Evolutionary conservation across 108 stramenopile genomes (phyloP).

Genomic region (Cyclotella choctawhatcheeana): DNA sequence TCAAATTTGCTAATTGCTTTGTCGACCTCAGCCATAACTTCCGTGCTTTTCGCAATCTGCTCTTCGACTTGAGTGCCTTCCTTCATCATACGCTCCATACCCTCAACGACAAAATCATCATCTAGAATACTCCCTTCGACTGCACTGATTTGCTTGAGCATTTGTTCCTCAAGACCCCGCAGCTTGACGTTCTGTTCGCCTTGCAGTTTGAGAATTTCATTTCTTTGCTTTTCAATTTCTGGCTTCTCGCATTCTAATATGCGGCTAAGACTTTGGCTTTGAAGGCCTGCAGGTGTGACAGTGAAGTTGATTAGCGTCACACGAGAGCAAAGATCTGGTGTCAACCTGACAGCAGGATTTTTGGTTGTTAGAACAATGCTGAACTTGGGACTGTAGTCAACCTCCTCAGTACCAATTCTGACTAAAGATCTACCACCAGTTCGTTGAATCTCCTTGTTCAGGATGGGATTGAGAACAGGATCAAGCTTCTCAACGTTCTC

Average conservation of each 20-base stretch:
- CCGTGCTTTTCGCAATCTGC: constrained; percentile 89
- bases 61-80: constrained; percentile 94
- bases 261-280: constrained; percentile 88
- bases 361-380: constrained; percentile 92
- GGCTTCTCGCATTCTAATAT: constrained; percentile 92
- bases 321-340: constrained; percentile 97
- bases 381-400: constrained; percentile 97
- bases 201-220: constrained; percentile 85
- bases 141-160: constrained; percentile 92
- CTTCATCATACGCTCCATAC: constrained; percentile 95
- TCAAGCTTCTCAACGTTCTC: constrained; percentile 96
- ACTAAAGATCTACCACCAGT: constrained; percentile 95
- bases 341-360: constrained; percentile 91
- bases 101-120: constrained; percentile 93
- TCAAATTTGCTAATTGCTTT: constrained; percentile 83
- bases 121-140: constrained; percentile 98
- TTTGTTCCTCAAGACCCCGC: constrained; percentile 95
- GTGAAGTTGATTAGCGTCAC: constrained; percentile 97
- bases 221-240: constrained; percentile 89
- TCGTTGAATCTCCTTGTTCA: constrained; percentile 94
- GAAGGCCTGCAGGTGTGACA: constrained; percentile 94
- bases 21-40: constrained; percentile 91
- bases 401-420: constrained; percentile 95
- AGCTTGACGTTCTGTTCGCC: constrained; percentile 96
- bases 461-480: constrained; percentile 96